A percentile compares a stretch with the other conserved stretches of the same genome.
Evolutionary conservation across 2,329 filamentous ascomycete genomes (phyloP).

Genomic region (Ophiocordyceps camponoti-floridani): DNA sequence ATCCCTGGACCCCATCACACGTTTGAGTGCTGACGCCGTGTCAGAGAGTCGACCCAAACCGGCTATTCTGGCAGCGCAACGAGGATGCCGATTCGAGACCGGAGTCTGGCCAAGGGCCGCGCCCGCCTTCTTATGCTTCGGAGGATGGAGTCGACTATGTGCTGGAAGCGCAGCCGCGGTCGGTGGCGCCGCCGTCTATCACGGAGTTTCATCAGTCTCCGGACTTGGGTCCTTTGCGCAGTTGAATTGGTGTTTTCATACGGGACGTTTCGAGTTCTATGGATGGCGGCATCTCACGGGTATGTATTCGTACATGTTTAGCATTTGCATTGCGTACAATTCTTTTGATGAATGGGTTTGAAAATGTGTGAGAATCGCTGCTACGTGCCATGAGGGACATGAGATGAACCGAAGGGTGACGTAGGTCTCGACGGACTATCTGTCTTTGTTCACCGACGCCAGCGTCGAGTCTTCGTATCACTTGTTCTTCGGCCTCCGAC

Average conservation of each 20-base stretch:
- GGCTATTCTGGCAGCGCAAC: slow-evolving; percentile 65
- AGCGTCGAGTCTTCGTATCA: too few relatives aligned
- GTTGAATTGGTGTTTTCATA: background rate
- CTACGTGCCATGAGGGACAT: too few relatives aligned
- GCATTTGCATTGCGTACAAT: background rate
- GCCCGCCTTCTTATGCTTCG: slow-evolving; percentile 60
- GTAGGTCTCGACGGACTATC: too few relatives aligned
- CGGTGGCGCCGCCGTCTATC: slow-evolving; percentile 31
- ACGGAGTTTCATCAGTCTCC: background rate
- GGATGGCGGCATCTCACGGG: too few relatives aligned
- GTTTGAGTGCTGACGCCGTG: slow-evolving; percentile 1
- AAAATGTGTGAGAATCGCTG: too few relatives aligned
- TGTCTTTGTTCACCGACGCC: too few relatives aligned
- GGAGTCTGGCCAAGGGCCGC: slow-evolving; percentile 13
- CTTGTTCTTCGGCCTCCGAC: too few relatives aligned
- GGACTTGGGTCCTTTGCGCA: too few relatives aligned
- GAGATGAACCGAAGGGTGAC: too few relatives aligned
- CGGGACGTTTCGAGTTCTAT: background rate
- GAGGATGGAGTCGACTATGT: slow-evolving; percentile 61
- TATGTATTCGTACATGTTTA: background rate
- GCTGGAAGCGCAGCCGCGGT: slow-evolving; percentile 45
- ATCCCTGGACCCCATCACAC: background rate
- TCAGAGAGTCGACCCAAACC: slow-evolving; percentile 60
- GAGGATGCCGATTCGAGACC: slow-evolving; percentile 15
- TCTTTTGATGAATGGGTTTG: too few relatives aligned